A percentile compares a stretch with the other conserved stretches of the same genome.
These are phyloP conservation scores for Bruguiera parviflora DNA, from an alignment of 345 rosid species.

Conservation along the genomic window DNA sequence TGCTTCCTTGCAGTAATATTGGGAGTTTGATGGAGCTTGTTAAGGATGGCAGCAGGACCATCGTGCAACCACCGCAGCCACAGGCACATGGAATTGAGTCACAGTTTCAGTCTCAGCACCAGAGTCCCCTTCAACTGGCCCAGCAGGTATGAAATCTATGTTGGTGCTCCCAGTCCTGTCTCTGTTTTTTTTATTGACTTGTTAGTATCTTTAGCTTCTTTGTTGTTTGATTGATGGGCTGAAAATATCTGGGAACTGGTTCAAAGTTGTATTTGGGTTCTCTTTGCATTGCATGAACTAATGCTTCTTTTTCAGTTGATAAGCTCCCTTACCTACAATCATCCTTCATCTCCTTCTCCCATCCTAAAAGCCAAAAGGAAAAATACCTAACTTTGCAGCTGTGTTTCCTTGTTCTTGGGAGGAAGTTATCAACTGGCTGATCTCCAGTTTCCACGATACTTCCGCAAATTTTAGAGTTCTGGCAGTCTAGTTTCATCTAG, in stretches of 20 bases:
- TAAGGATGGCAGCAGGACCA: constrained; percentile 58
- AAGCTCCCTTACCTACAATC: background rate
- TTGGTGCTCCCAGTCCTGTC: background rate
- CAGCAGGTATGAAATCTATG: constrained; percentile 55
- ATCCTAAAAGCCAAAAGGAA: too few relatives aligned
- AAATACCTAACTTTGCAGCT: too few relatives aligned
- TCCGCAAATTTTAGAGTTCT: too few relatives aligned
- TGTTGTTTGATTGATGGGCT: background rate
- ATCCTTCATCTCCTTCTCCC: too few relatives aligned
- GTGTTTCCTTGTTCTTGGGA: too few relatives aligned
- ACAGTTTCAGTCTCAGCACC: constrained; percentile 64
- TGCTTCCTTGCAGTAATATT: constrained; percentile 44
- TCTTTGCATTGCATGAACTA: background rate
- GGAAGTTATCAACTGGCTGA: background rate
- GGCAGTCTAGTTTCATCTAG: too few relatives aligned
- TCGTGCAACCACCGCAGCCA: constrained; percentile 53
- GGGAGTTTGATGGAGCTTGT: constrained; percentile 68
- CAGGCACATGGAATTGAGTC: constrained; percentile 61
- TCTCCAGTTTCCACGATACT: background rate
- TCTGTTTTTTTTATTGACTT: background rate
- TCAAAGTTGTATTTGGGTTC: background rate
- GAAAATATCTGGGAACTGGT: background rate
- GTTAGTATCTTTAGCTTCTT: background rate
- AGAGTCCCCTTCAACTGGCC: constrained; percentile 51
- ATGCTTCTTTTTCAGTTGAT: background rate